A percentile compares a stretch with the other conserved stretches of the same genome.
Conservation (phyloP, 1,284 basidiomycete species). For the Cystobasidium pallidum region DNA sequence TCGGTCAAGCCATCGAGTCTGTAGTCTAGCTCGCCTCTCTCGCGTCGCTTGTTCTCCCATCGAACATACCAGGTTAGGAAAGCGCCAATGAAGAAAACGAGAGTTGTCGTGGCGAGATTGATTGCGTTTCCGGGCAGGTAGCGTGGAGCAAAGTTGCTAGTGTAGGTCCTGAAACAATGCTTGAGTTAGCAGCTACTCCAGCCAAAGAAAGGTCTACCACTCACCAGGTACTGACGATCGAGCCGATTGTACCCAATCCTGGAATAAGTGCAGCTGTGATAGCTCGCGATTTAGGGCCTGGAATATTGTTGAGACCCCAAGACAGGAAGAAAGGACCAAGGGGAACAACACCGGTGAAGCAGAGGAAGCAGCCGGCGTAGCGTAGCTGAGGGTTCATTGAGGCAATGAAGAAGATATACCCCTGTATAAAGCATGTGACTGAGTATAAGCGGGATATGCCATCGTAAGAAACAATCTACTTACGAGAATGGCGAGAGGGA, state of each 20-base stretch:
- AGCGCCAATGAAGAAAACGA: slow-evolving; percentile 38
- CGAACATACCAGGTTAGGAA: slow-evolving; percentile 43
- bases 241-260: slow-evolving; percentile 43
- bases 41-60: slow-evolving; percentile 50
- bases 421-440: neutral
- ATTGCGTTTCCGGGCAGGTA: slow-evolving; percentile 40
- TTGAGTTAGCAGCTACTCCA: too few species aligned
- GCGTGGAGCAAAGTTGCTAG: slow-evolving; percentile 30
- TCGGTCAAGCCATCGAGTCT: slow-evolving; percentile 48
- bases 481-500: slow-evolving; percentile 41
- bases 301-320: slow-evolving; percentile 49
- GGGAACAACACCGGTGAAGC: slow-evolving; percentile 41
- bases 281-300: slow-evolving; percentile 46
- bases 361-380: slow-evolving; percentile 49
- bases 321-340: slow-evolving; percentile 41
- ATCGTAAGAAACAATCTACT: neutral
- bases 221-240: slow-evolving; percentile 29
- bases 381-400: slow-evolving; percentile 43
- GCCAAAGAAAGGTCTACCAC: too few species aligned
- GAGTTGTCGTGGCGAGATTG: slow-evolving; percentile 33
- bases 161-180: slow-evolving; percentile 1
- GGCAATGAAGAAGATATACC: slow-evolving; percentile 50
- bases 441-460: too few species aligned
- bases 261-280: slow-evolving; percentile 49
- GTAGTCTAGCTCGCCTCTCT: slow-evolving; percentile 47